Base-by-base conservation (phyloP, 164 flowering plant genomes). In the Vitis rupestris region DNA sequence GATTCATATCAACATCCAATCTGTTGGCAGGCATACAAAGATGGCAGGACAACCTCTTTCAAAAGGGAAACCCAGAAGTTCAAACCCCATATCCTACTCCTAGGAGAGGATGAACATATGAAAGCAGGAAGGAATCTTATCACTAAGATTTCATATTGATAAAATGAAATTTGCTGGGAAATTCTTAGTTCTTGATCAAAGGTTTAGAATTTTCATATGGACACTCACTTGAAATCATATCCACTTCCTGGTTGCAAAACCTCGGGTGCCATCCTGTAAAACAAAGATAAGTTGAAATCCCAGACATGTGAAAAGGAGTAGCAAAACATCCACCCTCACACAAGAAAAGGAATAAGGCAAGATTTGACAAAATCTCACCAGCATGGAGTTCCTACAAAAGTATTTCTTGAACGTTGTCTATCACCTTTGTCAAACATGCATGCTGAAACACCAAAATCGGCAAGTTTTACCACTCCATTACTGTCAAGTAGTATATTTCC, bases 331-430 rank as follows among this genome's bases (percentile, higher is more conserved):
- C 17, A 61, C 11, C 19, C 14, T 4, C 48, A 15, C 52, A 49
- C 65, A 63, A 27, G 0, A 63, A 5, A 50, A n/a, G 66, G 8
- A 3, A 2, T 31, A 10, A 50, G 29, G 19, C 70, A 48, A 16
- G 56, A 14, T 8, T 14, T 16, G 23, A 59, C 68, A 60, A 52
- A 23, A 64, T 4, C 86, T 74, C 73, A 96, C 99, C 99, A 96
- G 85, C 99, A 96, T 30, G 98, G 99, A 72, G 99, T 93, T 71
- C 99, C 98, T 2, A 90, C 96, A 81, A 96, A 93, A 44, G 99
- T 96, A 82, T 92, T 96, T 82, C 99, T 85, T 19, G 96, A 77
- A 16, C 97, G 91, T 65, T 90, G 93, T 75, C 99, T 85, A 75
- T 93, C 99, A 77, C 97, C 97, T 63, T 79, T 78, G 72, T 96